phyloP scores from a whole-genome alignment of 352 stramenopile genomes.

The Phytopythium boreale region DNA sequence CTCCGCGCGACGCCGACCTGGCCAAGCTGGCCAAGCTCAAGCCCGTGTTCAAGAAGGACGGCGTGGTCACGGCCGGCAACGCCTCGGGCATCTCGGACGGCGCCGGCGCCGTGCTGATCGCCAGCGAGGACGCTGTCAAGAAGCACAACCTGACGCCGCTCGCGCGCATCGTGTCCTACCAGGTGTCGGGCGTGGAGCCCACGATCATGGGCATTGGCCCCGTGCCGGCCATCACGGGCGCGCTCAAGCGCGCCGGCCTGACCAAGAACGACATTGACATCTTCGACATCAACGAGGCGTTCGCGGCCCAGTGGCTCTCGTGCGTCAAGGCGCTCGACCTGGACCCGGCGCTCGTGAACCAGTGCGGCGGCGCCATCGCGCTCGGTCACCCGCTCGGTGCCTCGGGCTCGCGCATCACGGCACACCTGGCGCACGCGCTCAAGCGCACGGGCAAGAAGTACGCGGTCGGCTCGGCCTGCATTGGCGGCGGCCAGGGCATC shows the following conservation, averaged over 20 bases:
- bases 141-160: conserved; percentile 93
- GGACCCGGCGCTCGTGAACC: conserved; percentile 92
- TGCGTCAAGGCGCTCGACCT: conserved; percentile 96
- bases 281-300: conserved; percentile 99
- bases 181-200: conserved; percentile 93
- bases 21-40: conserved; percentile 91
- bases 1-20: conserved; percentile 71
- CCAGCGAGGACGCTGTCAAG: conserved; percentile 91
- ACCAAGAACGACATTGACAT: conserved; percentile 94
- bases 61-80: conserved; percentile 95
- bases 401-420: conserved; percentile 91
- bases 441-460: conserved; percentile 89
- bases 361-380: conserved; percentile 95
- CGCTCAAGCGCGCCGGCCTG: conserved; percentile 88
- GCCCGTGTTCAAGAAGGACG: conserved; percentile 98
- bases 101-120: conserved; percentile 92
- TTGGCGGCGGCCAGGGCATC: conserved; percentile 98
- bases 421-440: conserved; percentile 89
- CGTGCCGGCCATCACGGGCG: conserved; percentile 92
- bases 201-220: conserved; percentile 98
- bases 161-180: conserved; percentile 91
- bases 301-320: conserved; percentile 95
- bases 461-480: conserved; percentile 96
- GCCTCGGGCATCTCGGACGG: conserved; percentile 97
- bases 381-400: conserved; percentile 97